Base-by-base conservation (phyloP, 2,329 filamentous ascomycete species). In the Leptographium wingfieldii region DNA sequence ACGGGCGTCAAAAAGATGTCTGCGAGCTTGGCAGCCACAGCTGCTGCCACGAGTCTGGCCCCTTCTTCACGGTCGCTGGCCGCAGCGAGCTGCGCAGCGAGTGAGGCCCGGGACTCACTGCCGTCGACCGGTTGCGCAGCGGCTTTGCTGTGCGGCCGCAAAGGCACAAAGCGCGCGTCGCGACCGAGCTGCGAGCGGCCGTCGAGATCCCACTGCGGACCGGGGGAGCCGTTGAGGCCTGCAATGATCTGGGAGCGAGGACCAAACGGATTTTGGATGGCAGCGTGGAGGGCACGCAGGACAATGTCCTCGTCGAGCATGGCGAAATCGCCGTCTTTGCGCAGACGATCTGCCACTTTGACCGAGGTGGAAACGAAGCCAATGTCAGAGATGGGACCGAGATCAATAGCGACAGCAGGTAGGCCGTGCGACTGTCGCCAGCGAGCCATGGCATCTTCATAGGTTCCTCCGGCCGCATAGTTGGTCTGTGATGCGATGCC, bases 381-480 rank as follows among this genome's bases (percentile, higher is more conserved):
- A 12, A 65, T 63, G 25, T 63, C 66, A 29, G 59, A 62, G 25
- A 68, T 62, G 12, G 59, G 54, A 19, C 64, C 64, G 4, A 67
- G 53, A 57, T 68, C 64, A 56, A 68, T 57, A 9, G 66, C 61
- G 5, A 68, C 63, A 55, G 25, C 35, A 19, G 40, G 51, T 22
- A 54, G 49, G 1, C 61, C 59, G 3, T 22, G 55, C 7, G 54
- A 12, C 1, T 14, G n/a, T 25, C 59, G 55, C 29, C 49, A 57
- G 16, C 16, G 55, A 1, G 60, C 53, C 3, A 59, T 27, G 48
- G 65, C 65, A 48, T 67, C 65, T 48, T 74, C 69, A 64, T 70
- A 76, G 2, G 71, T 68, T 46, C 71, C 71, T 19, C 67, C 73
- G 9, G 73, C 72, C 2, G 70, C 68, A 62, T 76, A 76, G 61